Conservation (phyloP, 768 basidiomycete genomes). For the Suillus americanus region DNA sequence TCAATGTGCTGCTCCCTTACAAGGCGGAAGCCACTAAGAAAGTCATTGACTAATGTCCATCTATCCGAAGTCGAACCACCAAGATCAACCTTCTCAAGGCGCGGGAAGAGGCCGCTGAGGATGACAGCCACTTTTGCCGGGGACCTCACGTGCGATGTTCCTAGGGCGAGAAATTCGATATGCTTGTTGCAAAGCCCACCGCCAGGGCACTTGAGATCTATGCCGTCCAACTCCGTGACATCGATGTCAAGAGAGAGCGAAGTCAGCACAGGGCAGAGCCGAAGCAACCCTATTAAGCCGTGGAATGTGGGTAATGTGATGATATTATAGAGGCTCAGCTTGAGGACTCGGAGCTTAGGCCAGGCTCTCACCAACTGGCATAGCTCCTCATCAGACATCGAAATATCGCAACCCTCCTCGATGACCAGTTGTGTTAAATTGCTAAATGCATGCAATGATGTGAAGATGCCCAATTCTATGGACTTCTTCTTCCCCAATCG, state of each 20-base stretch:
- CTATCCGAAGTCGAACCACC: neutral
- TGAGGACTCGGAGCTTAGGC: constrained; percentile 22
- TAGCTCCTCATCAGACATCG: constrained; percentile 17
- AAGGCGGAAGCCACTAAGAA: neutral
- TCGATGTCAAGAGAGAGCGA: constrained; percentile 23
- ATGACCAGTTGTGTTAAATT: neutral
- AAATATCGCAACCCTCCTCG: constrained; percentile 14
- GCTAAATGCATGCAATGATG: neutral
- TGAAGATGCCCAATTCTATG: neutral
- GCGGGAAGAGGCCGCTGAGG: constrained; percentile 17
- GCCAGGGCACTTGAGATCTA: neutral
- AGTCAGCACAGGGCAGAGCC: constrained; percentile 14
- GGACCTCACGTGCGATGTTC: constrained; percentile 16
- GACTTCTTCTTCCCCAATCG: neutral
- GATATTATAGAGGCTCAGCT: constrained; percentile 11
- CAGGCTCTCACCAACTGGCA: constrained; percentile 18
- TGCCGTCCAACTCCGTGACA: neutral
- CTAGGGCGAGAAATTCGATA: constrained; percentile 14
- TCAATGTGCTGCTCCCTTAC: neutral
- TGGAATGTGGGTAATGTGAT: constrained; percentile 17
- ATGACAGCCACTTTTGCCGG: constrained; percentile 14
- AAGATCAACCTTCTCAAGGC: constrained; percentile 17
- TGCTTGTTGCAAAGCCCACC: neutral
- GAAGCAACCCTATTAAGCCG: constrained; percentile 12
- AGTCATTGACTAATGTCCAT: neutral